Percentiles rank a stretch among this genome's conserved stretches.
phyloP scores from a whole-genome alignment of 1,284 basidiomycete species.

The Wolfiporia cocos region DNA sequence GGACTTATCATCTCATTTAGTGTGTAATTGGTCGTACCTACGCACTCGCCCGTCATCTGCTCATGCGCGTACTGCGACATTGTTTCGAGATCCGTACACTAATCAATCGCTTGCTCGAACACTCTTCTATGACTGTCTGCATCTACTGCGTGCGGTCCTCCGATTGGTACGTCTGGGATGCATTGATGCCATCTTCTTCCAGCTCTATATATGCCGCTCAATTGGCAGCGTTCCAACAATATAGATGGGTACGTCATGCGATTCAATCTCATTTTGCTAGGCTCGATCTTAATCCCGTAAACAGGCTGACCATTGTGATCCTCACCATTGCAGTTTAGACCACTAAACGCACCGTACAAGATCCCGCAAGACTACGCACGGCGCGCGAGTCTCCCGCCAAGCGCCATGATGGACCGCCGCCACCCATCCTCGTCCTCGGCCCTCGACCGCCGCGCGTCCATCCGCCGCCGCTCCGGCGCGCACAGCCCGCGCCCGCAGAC shows the following conservation, averaged over 20 bases:
- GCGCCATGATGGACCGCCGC: slow-evolving; percentile 15
- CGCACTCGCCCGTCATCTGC: neutral
- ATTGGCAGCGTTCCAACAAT: too few relatives aligned
- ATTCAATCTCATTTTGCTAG: too few relatives aligned
- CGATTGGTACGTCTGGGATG: too few relatives aligned
- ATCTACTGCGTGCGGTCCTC: too few relatives aligned
- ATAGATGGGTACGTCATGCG: too few relatives aligned
- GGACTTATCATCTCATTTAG: neutral
- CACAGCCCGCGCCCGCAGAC: slow-evolving; percentile 14
- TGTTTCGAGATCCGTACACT: neutral
- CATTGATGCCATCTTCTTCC: too few relatives aligned
- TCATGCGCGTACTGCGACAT: neutral
- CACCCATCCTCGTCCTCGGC: slow-evolving; percentile 16
- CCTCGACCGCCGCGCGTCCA: slow-evolving; percentile 10
- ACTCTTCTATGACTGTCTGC: neutral
- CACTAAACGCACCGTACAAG: too few relatives aligned
- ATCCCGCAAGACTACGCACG: too few relatives aligned
- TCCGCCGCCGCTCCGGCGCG: slow-evolving; percentile 20
- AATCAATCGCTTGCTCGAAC: neutral
- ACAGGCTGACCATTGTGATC: neutral
- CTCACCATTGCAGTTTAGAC: neutral
- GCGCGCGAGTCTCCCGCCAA: slow-evolving; percentile 2
- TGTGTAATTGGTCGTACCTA: neutral
- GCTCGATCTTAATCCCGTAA: too few relatives aligned
- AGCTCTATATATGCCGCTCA: too few relatives aligned